Conservation (phyloP, 352 stramenopile species). For the Phytophthora kernoviae region DNA sequence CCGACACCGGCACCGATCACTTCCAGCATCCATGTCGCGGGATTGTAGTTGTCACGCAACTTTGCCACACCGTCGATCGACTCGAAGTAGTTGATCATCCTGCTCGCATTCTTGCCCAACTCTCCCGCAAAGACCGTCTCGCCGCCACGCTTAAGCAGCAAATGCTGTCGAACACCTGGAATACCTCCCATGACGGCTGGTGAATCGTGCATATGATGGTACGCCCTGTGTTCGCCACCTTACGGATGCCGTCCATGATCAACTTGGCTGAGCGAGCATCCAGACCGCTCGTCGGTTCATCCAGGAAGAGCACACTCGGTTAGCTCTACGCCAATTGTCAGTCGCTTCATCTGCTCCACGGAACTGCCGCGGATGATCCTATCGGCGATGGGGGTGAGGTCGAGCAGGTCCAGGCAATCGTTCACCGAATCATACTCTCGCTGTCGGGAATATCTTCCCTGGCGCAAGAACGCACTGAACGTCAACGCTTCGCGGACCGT, state of each 20-base stretch:
- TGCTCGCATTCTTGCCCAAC: not conserved
- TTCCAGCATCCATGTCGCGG: not conserved
- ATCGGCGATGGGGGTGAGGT: constrained; percentile 33
- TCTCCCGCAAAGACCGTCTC: not conserved
- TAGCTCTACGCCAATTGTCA: constrained; percentile 22
- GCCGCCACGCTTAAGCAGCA: not conserved
- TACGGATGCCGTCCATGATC: too few relatives aligned
- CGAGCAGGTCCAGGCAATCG: constrained; percentile 40
- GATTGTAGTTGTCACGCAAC: not conserved
- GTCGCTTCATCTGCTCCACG: constrained; percentile 18
- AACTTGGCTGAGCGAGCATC: too few relatives aligned
- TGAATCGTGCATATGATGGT: not conserved
- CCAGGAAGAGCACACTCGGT: constrained; percentile 20
- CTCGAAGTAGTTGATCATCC: not conserved
- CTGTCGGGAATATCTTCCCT: constrained; percentile 12
- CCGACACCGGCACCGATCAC: not conserved
- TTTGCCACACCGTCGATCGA: not conserved
- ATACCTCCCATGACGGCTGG: not conserved
- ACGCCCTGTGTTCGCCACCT: too few relatives aligned
- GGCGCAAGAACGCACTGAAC: constrained; percentile 21
- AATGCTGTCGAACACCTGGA: not conserved
- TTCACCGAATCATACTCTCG: constrained; percentile 27
- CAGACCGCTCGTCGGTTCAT: constrained; percentile 16
- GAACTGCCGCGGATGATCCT: constrained; percentile 36
- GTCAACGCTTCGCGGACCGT: constrained; percentile 51